These are phyloP conservation scores for Neobulgaria alba DNA, from an alignment of 2,329 filamentous ascomycete species.

Conservation along the genomic window DNA sequence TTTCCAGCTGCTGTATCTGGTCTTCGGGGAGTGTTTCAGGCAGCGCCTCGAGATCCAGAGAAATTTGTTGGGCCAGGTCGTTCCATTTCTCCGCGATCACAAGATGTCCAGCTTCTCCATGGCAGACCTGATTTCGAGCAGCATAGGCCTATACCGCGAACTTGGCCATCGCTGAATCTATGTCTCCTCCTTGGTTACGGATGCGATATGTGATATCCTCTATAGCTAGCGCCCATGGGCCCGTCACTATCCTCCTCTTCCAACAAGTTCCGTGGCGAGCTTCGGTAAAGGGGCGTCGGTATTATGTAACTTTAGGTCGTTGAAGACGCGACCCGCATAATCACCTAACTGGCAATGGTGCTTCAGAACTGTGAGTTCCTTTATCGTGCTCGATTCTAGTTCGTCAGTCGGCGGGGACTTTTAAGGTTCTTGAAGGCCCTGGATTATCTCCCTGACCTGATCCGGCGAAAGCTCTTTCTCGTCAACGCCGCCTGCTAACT, in stretches of 20 bases:
- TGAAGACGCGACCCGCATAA: constrained; percentile 5
- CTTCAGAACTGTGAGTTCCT: constrained; percentile 6
- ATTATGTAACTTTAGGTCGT: constrained; percentile 7
- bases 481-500: too few relatives aligned
- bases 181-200: constrained; percentile 7
- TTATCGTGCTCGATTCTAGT: background rate
- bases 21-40: constrained; percentile 1
- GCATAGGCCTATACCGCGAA: constrained; percentile 9
- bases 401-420: constrained; percentile 3
- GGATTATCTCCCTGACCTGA: too few relatives aligned
- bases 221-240: constrained; percentile 5
- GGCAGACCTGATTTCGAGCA: constrained; percentile 10
- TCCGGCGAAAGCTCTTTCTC: too few relatives aligned
- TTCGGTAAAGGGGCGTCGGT: constrained; percentile 7
- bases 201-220: constrained; percentile 7
- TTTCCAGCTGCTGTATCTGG: constrained; percentile 3
- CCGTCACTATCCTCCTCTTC: constrained; percentile 6
- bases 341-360: constrained; percentile 5
- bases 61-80: constrained; percentile 2
- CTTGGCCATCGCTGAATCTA: constrained; percentile 10
- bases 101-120: constrained; percentile 9
- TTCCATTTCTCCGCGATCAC: constrained; percentile 3
- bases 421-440: constrained; percentile 6
- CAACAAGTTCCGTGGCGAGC: constrained; percentile 6
- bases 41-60: constrained; percentile 3